Conservation (phyloP, 306 rosid genomes). For the Potentilla sterilis region DNA sequence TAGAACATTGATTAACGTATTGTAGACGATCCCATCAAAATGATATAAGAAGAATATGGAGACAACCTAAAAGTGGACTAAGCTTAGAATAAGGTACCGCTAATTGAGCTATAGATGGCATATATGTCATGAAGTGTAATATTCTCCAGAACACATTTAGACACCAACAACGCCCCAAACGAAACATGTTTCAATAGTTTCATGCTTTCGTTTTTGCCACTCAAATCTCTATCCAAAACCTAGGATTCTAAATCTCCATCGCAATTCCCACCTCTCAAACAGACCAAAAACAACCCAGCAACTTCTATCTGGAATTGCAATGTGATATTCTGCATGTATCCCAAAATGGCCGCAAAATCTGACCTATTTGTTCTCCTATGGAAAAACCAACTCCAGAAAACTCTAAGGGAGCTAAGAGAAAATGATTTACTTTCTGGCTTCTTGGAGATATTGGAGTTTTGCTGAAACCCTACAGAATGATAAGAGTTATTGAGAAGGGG, state of each 20-base stretch:
- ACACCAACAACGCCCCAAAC: slow-evolving; percentile 31
- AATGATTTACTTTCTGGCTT: slow-evolving; percentile 38
- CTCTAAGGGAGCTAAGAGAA: slow-evolving; percentile 30
- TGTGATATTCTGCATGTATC: slow-evolving; percentile 39
- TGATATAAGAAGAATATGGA: too few relatives aligned
- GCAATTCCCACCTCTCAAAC: slow-evolving; percentile 15
- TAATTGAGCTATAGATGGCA: not conserved
- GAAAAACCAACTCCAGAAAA: slow-evolving; percentile 18
- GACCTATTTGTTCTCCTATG: slow-evolving; percentile 22
- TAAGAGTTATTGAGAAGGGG: slow-evolving; percentile 23
- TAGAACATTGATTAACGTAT: too few relatives aligned
- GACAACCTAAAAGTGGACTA: not conserved
- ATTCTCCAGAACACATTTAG: slow-evolving; percentile 28
- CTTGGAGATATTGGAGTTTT: slow-evolving; percentile 67
- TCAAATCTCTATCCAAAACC: slow-evolving; percentile 42
- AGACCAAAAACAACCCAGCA: not conserved
- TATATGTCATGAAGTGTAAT: not conserved
- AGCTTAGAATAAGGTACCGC: not conserved
- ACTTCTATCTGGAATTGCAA: slow-evolving; percentile 1
- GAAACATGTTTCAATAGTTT: not conserved
- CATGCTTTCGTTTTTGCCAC: slow-evolving; percentile 16
- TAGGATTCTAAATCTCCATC: slow-evolving; percentile 48
- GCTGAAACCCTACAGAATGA: slow-evolving; percentile 35
- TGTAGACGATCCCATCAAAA: too few relatives aligned
- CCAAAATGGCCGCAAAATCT: slow-evolving; percentile 25